Base-by-base conservation (phyloP, 2,329 filamentous ascomycete species). In the Cyphellophora europaea region DNA sequence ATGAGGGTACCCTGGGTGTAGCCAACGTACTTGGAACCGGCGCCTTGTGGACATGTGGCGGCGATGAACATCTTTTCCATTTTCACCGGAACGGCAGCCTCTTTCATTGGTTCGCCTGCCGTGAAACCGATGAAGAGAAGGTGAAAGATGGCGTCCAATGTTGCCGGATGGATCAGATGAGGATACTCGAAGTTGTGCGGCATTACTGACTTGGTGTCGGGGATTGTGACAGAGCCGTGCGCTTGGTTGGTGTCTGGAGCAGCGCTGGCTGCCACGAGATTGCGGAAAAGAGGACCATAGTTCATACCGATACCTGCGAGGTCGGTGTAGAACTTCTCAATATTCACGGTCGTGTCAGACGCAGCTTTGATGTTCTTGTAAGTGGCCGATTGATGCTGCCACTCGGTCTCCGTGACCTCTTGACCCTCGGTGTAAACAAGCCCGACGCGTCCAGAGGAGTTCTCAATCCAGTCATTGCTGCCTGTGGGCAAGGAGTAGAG, bases 101-200 rank as follows among this genome's bases (percentile, higher is more conserved):
- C 47, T 13, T 19, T 35, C 35, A 41, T 38, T 27, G 17, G 30
- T 29, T 33, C 21, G 12, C 33, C 40, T 6, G 25, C 28, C 0
- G 41, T 32, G 6, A 53, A 17, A 14, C 44, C 43, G 1, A 44
- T 37, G 16, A 56, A 53, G 1, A 51, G 31, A 0, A 50, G 35
- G 16, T 58, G 56, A 17, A 59, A 53, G 6, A 56, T 38, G 27
- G 40, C 49, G 35, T 59, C 57, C 5, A 60, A 33, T 0, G 45
- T 51, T 15, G 49, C 49, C 2, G 56, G 57, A 33, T 59, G 56
- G 8, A 59, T 41, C 5, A 57, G 11, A 29, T 38, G 38, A 3
- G 47, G 39, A 27, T 48, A 40, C 33, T 56, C 41, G 31, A 50
- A 53, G 5, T 47, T 40, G 32, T 41, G 37, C 6, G 55, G 54